Evolutionary conservation across 495 filamentous ascomycete species (phyloP).

Genomic region (Letharia columbiana): DNA sequence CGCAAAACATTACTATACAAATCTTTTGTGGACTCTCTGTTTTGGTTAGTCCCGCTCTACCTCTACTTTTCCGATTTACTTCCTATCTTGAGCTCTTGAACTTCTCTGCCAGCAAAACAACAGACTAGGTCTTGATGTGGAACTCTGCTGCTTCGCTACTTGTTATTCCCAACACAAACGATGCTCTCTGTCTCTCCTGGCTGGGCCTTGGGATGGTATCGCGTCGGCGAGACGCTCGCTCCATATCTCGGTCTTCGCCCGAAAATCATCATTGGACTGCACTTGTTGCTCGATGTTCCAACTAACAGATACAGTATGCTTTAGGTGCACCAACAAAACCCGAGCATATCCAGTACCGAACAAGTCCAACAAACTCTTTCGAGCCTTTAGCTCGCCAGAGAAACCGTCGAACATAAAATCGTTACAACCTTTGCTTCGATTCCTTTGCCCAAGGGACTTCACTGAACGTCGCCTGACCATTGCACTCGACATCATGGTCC

Average conservation of each 20-base stretch:
- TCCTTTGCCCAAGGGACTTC: background rate
- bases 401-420: background rate
- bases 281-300: background rate
- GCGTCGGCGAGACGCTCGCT: background rate
- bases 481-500: background rate
- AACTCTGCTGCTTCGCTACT: background rate
- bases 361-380: background rate
- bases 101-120: background rate
- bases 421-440: background rate
- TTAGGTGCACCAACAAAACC: background rate
- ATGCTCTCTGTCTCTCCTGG: background rate
- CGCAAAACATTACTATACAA: background rate
- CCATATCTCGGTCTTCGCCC: background rate
- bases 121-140: background rate
- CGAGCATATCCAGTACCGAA: slow-evolving; percentile 9
- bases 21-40: background rate
- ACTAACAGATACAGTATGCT: background rate
- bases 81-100: background rate
- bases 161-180: background rate
- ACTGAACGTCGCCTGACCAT: background rate
- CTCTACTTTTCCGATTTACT: background rate
- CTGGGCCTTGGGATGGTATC: background rate
- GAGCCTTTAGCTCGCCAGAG: background rate
- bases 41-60: background rate
- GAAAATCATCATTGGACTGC: background rate